These are phyloP conservation scores for Exophiala oligosperma DNA, from an alignment of 2,329 filamentous ascomycete species.

Conservation along the genomic window DNA sequence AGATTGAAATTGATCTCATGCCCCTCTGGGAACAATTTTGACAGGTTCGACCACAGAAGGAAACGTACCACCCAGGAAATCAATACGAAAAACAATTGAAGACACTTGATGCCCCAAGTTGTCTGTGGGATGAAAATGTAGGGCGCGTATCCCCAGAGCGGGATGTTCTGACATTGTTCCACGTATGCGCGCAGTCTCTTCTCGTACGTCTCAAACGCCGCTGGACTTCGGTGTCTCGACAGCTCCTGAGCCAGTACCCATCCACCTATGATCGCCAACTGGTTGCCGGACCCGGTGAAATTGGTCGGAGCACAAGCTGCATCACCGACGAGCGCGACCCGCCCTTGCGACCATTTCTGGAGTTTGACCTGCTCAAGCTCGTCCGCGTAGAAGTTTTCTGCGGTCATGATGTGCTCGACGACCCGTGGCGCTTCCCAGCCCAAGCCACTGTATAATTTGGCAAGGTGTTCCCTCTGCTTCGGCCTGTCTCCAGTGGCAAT, in stretches of 20 bases:
- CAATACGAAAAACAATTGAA: conserved; percentile 13
- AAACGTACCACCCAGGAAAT: background rate
- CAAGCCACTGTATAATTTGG: conserved; percentile 20
- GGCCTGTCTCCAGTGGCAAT: conserved; percentile 22
- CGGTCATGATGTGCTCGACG: conserved; percentile 21
- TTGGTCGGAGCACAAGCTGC: conserved; percentile 23
- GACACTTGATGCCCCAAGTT: conserved; percentile 20
- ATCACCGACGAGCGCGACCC: conserved; percentile 26
- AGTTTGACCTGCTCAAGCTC: conserved; percentile 27
- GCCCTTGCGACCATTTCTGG: conserved; percentile 23
- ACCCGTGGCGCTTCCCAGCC: conserved; percentile 21
- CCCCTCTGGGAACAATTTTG: conserved; percentile 5
- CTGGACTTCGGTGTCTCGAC: conserved; percentile 3
- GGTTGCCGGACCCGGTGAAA: conserved; percentile 15
- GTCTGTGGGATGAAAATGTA: conserved; percentile 25
- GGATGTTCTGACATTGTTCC: conserved; percentile 20
- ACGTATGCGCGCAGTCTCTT: conserved; percentile 15
- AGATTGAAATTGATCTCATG: conserved; percentile 18
- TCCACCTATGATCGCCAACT: conserved; percentile 19
- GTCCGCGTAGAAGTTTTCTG: conserved; percentile 27
- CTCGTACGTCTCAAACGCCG: conserved; percentile 17
- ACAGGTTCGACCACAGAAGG: background rate
- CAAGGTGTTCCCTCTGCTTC: conserved; percentile 24
- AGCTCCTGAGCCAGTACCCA: conserved; percentile 16
- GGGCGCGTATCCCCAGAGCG: conserved; percentile 14